These are phyloP conservation scores for Emericellopsis terricola DNA, from an alignment of 495 filamentous ascomycete genomes.

Conservation along the genomic window DNA sequence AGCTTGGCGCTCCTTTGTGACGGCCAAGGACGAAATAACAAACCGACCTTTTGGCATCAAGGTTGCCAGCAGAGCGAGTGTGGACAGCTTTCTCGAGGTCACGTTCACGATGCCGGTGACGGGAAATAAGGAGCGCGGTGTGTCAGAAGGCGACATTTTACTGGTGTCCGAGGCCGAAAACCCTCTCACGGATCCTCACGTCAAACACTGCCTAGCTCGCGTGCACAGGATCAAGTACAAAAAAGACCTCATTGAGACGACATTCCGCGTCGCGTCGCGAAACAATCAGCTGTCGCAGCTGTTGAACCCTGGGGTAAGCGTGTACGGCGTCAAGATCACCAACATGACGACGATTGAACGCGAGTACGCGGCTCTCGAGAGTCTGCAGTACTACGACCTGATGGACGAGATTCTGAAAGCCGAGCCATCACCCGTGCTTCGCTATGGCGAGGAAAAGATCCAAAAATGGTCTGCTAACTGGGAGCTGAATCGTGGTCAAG, in stretches of 20 bases:
- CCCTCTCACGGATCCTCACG: slow-evolving; percentile 40
- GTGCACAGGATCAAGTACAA: slow-evolving; percentile 65
- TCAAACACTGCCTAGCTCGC: slow-evolving; percentile 70
- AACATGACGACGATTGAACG: slow-evolving; percentile 85
- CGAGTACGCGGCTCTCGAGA: slow-evolving; percentile 81
- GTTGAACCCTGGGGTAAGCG: slow-evolving; percentile 41
- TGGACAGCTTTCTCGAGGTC: slow-evolving; percentile 86
- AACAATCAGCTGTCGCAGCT: slow-evolving; percentile 22
- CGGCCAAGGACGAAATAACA: slow-evolving; percentile 67
- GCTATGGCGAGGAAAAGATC: slow-evolving; percentile 55
- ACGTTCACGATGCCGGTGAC: slow-evolving; percentile 55
- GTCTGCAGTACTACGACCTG: slow-evolving; percentile 85
- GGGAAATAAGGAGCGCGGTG: slow-evolving; percentile 48
- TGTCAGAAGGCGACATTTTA: slow-evolving; percentile 78
- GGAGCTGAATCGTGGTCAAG: slow-evolving; percentile 71
- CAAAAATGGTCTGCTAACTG: slow-evolving; percentile 53
- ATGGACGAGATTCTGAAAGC: slow-evolving; percentile 79
- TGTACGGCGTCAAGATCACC: slow-evolving; percentile 61
- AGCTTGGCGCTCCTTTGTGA: slow-evolving; percentile 88
- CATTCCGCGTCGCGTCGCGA: slow-evolving; percentile 57
- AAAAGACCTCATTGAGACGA: slow-evolving; percentile 57
- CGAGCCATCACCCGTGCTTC: slow-evolving; percentile 71
- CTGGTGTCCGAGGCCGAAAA: slow-evolving; percentile 56
- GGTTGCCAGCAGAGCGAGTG: slow-evolving; percentile 64
- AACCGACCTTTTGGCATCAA: slow-evolving; percentile 70